Evolutionary conservation across 495 filamentous ascomycete genomes (phyloP), one percentile per base, ranked within the genome.

Genomic region (Aspergillus funiculosus): DNA sequence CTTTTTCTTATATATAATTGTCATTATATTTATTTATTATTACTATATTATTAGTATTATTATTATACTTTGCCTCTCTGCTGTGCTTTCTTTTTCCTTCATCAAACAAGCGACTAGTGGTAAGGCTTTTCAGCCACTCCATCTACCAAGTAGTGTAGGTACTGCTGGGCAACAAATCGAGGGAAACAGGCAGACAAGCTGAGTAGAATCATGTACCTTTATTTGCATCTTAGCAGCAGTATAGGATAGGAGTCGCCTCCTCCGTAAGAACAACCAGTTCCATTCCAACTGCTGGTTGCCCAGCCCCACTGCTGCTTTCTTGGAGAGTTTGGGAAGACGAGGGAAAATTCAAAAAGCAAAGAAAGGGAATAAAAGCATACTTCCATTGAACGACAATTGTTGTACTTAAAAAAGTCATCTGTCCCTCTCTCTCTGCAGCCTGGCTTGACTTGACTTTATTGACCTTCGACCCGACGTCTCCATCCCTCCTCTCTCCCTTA

Each of bases 31-130:
- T 46, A 17, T 35, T 37, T 36, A 38, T 39, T 25, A 13, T 19
- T 29, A n/a, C 28, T 38, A n/a, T n/a, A n/a, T n/a, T n/a, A n/a
- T n/a, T n/a, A n/a, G n/a, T n/a, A n/a, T n/a, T n/a, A n/a, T n/a
- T n/a, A n/a, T n/a, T n/a, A n/a, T n/a, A n/a, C 17, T 22, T 11
- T 11, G 9, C 34, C 34, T 37, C 8, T 6, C 25, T 0, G 1
- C 14, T n/a, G 17, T 41, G 14, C 4, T 41, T 41, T 28, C 21
- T 41, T 41, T 41, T 41, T 41, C 38, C 6, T 41, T n/a, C n/a
- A 11, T 22, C 21, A 38, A 24, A 38, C 18, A 15, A 27, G 18
- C 21, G 17, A 14, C 21, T 17, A 5, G 17, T 38, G 35, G 5
- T 22, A 38, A 38, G 19, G 35, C 35, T 38, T 14, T 32, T 32